Evolutionary conservation across 495 filamentous ascomycete species (phyloP).

Genomic region (Aspergillus steynii): DNA sequence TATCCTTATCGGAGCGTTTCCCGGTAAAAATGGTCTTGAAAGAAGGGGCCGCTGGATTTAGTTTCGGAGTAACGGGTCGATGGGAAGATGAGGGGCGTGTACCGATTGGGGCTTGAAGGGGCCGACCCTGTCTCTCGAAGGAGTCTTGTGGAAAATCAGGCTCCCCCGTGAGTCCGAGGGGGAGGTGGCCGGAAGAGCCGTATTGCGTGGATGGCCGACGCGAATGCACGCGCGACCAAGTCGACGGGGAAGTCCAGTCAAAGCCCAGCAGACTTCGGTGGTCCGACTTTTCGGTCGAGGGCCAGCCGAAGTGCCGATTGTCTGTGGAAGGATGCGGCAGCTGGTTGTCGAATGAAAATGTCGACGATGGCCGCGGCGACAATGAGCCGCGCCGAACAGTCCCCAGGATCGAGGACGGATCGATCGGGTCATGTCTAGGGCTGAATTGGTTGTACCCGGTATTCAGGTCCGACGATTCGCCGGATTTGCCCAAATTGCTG

Average conservation of each 20-base stretch:
- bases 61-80: constrained; percentile 55
- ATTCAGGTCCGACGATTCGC: constrained; percentile 45
- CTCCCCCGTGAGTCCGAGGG: constrained; percentile 49
- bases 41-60: constrained; percentile 62
- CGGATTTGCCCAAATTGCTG: constrained; percentile 41
- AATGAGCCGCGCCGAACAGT: constrained; percentile 59
- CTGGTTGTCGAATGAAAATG: constrained; percentile 70
- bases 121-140: constrained; percentile 45
- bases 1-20: constrained; percentile 42
- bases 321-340: constrained; percentile 81
- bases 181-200: constrained; percentile 56
- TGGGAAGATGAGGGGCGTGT: constrained; percentile 56
- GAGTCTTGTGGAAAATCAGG: constrained; percentile 46
- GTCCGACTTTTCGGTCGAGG: constrained; percentile 48
- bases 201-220: constrained; percentile 57
- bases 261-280: constrained; percentile 58
- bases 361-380: constrained; percentile 75
- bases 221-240: constrained; percentile 58
- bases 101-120: constrained; percentile 55
- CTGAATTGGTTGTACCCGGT: constrained; percentile 63
- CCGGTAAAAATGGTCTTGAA: constrained; percentile 54
- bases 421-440: constrained; percentile 57
- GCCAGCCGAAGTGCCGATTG: constrained; percentile 68
- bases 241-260: constrained; percentile 56
- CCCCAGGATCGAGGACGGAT: constrained; percentile 53